Conservation (phyloP, 306 rosid genomes). For the Cyamopsis tetragonoloba region DNA sequence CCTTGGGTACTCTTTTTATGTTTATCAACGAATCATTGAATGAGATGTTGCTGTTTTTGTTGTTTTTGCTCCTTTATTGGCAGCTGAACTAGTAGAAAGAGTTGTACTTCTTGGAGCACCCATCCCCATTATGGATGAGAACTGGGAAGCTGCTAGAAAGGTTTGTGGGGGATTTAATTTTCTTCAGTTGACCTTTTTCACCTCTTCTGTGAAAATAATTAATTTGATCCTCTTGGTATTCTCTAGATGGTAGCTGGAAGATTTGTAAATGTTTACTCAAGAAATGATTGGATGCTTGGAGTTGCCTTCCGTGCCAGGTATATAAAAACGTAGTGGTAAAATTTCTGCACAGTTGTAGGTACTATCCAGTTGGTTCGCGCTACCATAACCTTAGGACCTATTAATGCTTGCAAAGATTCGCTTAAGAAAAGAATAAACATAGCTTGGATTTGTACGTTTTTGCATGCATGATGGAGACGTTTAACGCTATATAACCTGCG, state of each 20-base stretch:
- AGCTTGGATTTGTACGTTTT: neutral
- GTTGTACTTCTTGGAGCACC: slow-evolving; percentile 68
- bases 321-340: neutral
- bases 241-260: slow-evolving; percentile 69
- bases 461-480: neutral
- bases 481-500: neutral
- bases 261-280: slow-evolving; percentile 62
- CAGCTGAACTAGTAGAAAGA: slow-evolving; percentile 53
- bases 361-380: neutral
- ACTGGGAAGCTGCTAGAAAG: slow-evolving; percentile 54
- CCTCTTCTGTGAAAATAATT: neutral
- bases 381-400: neutral
- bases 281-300: slow-evolving; percentile 60
- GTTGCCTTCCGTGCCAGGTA: slow-evolving; percentile 53
- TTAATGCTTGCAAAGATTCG: neutral
- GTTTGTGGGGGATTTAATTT: slow-evolving; percentile 17
- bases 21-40: neutral
- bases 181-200: neutral
- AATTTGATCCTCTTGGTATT: neutral
- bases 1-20: neutral
- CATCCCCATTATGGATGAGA: slow-evolving; percentile 51
- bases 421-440: neutral
- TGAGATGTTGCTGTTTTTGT: no score
- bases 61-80: neutral
- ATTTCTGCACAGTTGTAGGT: neutral